Evolutionary conservation across 139 green algal genomes (phyloP).

Genomic region (Picochlorum sp.): DNA sequence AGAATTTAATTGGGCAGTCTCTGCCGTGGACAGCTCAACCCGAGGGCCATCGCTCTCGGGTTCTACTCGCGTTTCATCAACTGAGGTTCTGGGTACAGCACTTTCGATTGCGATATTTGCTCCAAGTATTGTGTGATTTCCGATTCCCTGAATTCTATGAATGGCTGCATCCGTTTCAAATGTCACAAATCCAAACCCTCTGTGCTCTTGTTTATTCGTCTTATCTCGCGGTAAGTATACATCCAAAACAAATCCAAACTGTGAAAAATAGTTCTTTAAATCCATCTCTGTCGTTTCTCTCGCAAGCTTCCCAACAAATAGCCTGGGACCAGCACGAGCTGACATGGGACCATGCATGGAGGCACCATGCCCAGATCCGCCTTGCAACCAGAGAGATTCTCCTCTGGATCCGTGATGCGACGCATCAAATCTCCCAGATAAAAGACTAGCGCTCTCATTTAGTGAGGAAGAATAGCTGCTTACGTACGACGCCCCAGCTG

Average conservation of each 20-base stretch:
- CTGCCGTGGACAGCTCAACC: too few relatives aligned
- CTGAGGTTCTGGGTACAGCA: conserved; percentile 21
- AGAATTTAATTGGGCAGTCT: too few relatives aligned
- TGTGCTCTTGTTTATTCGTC: conserved; percentile 55
- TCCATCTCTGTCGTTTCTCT: conserved; percentile 74
- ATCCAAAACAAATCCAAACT: conserved; percentile 84
- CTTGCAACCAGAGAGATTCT: conserved; percentile 12
- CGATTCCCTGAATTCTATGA: conserved; percentile 35
- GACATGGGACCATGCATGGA: conserved; percentile 16
- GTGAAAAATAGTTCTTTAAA: conserved; percentile 73
- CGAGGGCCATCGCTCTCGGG: neutral
- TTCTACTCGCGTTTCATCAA: conserved; percentile 5
- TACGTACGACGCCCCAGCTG: neutral
- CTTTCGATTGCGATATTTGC: conserved; percentile 37
- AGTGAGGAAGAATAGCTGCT: conserved; percentile 1
- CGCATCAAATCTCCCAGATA: neutral
- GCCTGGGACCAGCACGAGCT: conserved; percentile 54
- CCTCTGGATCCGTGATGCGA: conserved; percentile 1
- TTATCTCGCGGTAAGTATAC: conserved; percentile 75
- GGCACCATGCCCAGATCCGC: conserved; percentile 11
- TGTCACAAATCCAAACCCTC: conserved; percentile 86
- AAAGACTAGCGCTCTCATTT: conserved; percentile 1
- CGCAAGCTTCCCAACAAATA: conserved; percentile 85
- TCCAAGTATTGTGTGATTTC: conserved; percentile 37
- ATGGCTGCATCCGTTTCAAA: conserved; percentile 84